Evolutionary conservation across 352 stramenopile species (phyloP).

Genomic region (Phytopythium montanum): DNA sequence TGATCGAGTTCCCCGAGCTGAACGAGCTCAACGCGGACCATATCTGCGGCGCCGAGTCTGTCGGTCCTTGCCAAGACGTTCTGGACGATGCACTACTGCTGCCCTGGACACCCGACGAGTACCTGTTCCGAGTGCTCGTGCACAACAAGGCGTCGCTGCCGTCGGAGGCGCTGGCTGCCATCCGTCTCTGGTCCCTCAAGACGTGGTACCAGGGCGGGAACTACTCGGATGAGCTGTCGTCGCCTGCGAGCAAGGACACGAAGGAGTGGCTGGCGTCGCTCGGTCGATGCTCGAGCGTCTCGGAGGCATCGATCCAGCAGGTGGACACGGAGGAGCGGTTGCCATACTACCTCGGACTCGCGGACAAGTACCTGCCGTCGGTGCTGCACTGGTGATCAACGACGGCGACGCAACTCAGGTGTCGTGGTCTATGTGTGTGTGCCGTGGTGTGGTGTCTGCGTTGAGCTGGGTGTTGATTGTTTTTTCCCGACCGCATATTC

Average conservation of each 20-base stretch:
- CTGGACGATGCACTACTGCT: slow-evolving; percentile 40
- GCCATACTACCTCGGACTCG: slow-evolving; percentile 64
- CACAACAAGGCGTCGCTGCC: slow-evolving; percentile 61
- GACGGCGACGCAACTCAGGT: background rate
- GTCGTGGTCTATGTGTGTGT: background rate
- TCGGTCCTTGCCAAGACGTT: background rate
- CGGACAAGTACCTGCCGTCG: slow-evolving; percentile 66
- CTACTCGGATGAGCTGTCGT: slow-evolving; percentile 42
- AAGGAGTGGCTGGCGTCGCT: slow-evolving; percentile 71
- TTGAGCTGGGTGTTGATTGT: background rate
- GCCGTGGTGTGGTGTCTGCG: background rate
- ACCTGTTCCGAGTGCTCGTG: slow-evolving; percentile 63
- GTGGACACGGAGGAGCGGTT: slow-evolving; percentile 36
- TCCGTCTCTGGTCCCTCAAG: slow-evolving; percentile 78
- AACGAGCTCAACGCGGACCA: slow-evolving; percentile 69
- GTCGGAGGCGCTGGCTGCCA: slow-evolving; percentile 48
- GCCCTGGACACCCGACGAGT: slow-evolving; percentile 80
- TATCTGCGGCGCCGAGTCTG: slow-evolving; percentile 14
- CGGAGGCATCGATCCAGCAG: slow-evolving; percentile 36
- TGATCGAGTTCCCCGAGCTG: slow-evolving; percentile 55
- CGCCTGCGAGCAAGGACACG: slow-evolving; percentile 42
- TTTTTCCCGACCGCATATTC: background rate
- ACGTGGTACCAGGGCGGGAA: slow-evolving; percentile 56
- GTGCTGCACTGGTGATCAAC: slow-evolving; percentile 62
- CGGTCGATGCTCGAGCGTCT: slow-evolving; percentile 25